Base-by-base conservation (phyloP, 345 rosid genomes). In the Acer yangbiense region DNA sequence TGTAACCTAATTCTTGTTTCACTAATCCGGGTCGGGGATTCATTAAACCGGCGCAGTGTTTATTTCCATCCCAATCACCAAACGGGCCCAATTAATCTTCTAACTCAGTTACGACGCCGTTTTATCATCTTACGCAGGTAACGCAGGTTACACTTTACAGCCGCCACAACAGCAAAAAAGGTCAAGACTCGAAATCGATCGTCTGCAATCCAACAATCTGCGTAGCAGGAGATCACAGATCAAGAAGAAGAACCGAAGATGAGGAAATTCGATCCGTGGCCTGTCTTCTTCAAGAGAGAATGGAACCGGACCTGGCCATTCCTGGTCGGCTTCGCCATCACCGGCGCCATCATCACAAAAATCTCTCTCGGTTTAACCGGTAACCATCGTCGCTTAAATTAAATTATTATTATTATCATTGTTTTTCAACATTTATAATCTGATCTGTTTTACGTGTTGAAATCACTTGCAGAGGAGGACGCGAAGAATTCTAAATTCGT, bases 301-400 rank as follows among this genome's bases (percentile, higher is more conserved):
- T 94, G 85, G 81, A 91, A 73, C 68, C 91, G 95, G 18, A 90
- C 77, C 71, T 95, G 98, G 98, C 94, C 98, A 0, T 95, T 95
- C 67, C 83, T 95, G n/a, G 93, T 88, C 17, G 93, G 98, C 8
- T 95, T 95, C 76, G 94, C 95, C 48, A 61, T 89, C 21, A 90
- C 95, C 74, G 95, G 98, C 3, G 20, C 86, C 43, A 9, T 91
- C 68, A 86, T 95, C 88, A 89, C 97, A 84, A 91, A 93, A 82
- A 57, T 90, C 29, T 80, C 93, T 32, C 88, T 88, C 70, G 79
- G 95, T 66, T 86, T 94, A 77, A 86, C 95, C 0, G 98, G 98
- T 94, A 85, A 23, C 17, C 55, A 3, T 48, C 43, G n/a, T 74
- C 8, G 13, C 35, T 58, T 12, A 20, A 5, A n/a, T 46, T 46